Conservation (phyloP, 192 early-diverging fungal genomes). For the Gamsiella multidivaricata region DNA sequence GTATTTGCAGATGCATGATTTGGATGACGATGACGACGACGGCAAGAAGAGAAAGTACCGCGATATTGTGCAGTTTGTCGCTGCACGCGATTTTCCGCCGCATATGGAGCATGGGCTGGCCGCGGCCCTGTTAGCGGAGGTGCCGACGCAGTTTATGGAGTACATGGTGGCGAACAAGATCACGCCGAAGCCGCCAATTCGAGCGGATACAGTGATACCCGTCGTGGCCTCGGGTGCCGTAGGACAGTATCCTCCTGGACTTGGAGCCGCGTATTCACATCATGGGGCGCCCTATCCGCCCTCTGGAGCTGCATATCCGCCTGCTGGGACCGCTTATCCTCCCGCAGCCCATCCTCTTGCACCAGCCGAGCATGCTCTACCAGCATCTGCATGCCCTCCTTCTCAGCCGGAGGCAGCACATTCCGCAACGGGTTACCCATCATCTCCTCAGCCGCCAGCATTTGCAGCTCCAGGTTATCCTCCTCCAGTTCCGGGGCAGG, state of each 20-base stretch:
- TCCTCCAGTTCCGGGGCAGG: too few relatives aligned
- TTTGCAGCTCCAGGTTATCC: too few relatives aligned
- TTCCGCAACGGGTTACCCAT: too few relatives aligned
- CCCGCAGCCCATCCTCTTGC: too few relatives aligned
- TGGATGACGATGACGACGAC: slow-evolving; percentile 63
- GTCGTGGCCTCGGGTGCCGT: neutral
- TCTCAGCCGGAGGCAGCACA: too few relatives aligned
- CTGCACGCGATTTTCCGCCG: slow-evolving; percentile 50
- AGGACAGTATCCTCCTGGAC: neutral
- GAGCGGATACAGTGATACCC: slow-evolving; percentile 3
- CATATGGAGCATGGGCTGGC: slow-evolving; percentile 43
- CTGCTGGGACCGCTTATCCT: too few relatives aligned
- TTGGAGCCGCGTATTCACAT: too few relatives aligned
- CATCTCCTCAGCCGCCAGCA: too few relatives aligned
- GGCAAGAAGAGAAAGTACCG: slow-evolving; percentile 50
- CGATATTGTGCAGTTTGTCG: slow-evolving; percentile 71
- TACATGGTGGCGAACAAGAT: slow-evolving; percentile 57
- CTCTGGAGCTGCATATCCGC: too few relatives aligned
- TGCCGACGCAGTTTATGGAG: slow-evolving; percentile 64
- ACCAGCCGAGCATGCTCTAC: too few relatives aligned
- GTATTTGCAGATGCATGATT: slow-evolving; percentile 49
- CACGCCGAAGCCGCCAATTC: slow-evolving; percentile 29
- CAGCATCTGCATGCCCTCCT: too few relatives aligned
- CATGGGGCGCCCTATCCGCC: neutral
- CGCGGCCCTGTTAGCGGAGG: slow-evolving; percentile 61